Evolutionary conservation across 2,329 filamentous ascomycete species (phyloP).

Genomic region (Ceratocystis eucalypticola): DNA sequence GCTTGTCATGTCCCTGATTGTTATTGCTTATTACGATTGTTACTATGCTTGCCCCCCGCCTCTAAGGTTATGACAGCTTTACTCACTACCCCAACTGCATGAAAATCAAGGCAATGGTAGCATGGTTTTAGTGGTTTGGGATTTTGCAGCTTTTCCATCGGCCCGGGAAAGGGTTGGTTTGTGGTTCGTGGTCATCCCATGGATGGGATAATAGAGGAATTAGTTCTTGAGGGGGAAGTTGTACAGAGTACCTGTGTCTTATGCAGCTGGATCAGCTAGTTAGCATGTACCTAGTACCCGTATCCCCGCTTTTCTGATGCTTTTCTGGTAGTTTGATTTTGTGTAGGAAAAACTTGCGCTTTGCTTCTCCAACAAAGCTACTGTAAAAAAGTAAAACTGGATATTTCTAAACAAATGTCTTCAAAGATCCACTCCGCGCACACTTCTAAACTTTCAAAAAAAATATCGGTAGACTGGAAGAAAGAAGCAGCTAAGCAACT

Average conservation of each 20-base stretch:
- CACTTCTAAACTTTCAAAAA: too few relatives aligned
- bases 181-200: not conserved
- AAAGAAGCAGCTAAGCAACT: too few relatives aligned
- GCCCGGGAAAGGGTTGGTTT: not conserved
- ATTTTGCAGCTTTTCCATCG: not conserved
- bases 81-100: not conserved
- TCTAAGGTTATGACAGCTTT: not conserved
- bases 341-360: not conserved
- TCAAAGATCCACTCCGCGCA: too few relatives aligned
- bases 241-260: conserved; percentile 2
- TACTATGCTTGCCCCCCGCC: not conserved
- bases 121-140: not conserved
- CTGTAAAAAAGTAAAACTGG: not conserved
- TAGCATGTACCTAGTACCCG: not conserved
- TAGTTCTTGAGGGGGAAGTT: not conserved
- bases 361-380: not conserved
- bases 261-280: too few relatives aligned
- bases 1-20: not conserved
- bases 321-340: not conserved
- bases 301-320: not conserved
- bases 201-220: not conserved
- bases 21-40: not conserved
- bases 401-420: too few relatives aligned
- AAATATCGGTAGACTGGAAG: too few relatives aligned
- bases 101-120: not conserved